These are phyloP conservation scores for Neopestalotiopsis rosae DNA, from an alignment of 2,329 filamentous ascomycete species.

Conservation along the genomic window DNA sequence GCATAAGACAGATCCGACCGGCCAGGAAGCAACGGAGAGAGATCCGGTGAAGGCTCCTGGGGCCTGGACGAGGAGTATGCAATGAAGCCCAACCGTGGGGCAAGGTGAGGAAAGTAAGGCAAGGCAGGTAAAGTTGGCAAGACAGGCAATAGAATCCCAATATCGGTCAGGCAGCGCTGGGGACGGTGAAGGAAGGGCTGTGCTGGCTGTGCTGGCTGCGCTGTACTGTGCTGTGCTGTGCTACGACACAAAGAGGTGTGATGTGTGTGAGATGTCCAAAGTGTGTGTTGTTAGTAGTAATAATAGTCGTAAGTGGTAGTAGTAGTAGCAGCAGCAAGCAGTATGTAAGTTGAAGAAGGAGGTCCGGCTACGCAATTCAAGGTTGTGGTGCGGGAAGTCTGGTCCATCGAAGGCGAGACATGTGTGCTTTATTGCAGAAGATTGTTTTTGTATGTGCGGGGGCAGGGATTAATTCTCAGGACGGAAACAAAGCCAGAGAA, in stretches of 20 bases:
- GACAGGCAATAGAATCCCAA: slow-evolving; percentile 21
- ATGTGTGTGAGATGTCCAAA: slow-evolving; percentile 27
- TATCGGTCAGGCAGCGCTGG: slow-evolving; percentile 40
- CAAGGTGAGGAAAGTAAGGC: slow-evolving; percentile 39
- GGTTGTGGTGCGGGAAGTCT: slow-evolving; percentile 52
- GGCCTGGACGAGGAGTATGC: slow-evolving; percentile 45
- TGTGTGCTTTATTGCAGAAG: slow-evolving; percentile 70
- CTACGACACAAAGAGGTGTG: slow-evolving; percentile 43
- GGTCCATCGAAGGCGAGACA: slow-evolving; percentile 63
- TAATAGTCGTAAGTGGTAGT: not conserved
- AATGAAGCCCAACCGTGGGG: slow-evolving; percentile 58
- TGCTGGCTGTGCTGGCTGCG: slow-evolving; percentile 39
- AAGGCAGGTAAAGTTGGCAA: slow-evolving; percentile 30
- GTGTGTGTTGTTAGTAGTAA: not conserved
- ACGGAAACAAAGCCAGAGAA: slow-evolving; percentile 40
- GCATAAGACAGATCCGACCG: slow-evolving; percentile 27
- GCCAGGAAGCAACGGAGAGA: slow-evolving; percentile 34
- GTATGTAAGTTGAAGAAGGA: slow-evolving; percentile 42
- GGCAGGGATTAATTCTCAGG: slow-evolving; percentile 51
- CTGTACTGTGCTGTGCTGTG: slow-evolving; percentile 44
- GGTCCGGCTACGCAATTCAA: slow-evolving; percentile 53
- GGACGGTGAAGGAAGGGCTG: slow-evolving; percentile 39
- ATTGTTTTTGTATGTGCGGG: slow-evolving; percentile 52
- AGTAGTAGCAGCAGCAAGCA: not conserved
- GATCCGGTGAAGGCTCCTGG: slow-evolving; percentile 33